phyloP scores from a whole-genome alignment of 805 yeast species.

The Saccharomycopsis oosterbeekiorum region DNA sequence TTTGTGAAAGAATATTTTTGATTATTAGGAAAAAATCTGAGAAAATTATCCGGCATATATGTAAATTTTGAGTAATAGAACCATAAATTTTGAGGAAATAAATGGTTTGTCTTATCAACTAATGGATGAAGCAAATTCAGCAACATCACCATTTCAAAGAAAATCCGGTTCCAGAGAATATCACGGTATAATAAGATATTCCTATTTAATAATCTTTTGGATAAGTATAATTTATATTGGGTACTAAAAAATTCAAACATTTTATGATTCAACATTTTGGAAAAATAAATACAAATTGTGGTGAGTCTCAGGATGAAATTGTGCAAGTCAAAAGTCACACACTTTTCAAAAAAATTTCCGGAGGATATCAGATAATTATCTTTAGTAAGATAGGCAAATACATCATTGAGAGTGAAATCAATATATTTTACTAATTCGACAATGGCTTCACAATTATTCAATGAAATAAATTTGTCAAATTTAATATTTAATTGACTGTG shows the following conservation, averaged over 20 bases:
- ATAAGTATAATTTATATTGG: constrained; percentile 6
- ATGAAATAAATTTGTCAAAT: not conserved
- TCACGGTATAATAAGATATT: not conserved
- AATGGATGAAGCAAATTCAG: not conserved
- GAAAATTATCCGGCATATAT: not conserved
- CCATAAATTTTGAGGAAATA: not conserved
- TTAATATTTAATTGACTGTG: not conserved
- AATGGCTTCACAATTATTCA: constrained; percentile 9
- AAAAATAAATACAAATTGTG: constrained; percentile 3
- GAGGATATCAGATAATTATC: not conserved
- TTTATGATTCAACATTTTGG: not conserved
- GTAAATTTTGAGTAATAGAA: not conserved
- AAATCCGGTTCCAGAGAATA: not conserved
- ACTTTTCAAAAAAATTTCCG: not conserved
- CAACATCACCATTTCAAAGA: constrained; percentile 5
- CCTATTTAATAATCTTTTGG: constrained; percentile 9
- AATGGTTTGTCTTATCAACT: not conserved
- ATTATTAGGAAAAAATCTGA: not conserved
- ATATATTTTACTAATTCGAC: constrained; percentile 14
- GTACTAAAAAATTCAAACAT: constrained; percentile 6
- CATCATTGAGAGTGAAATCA: not conserved
- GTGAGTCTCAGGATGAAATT: not conserved
- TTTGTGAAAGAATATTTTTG: not conserved
- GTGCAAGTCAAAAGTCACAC: not conserved
- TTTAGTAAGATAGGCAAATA: not conserved